Conservation (phyloP, 108 stramenopile genomes). For the Skeletonema grethae region DNA sequence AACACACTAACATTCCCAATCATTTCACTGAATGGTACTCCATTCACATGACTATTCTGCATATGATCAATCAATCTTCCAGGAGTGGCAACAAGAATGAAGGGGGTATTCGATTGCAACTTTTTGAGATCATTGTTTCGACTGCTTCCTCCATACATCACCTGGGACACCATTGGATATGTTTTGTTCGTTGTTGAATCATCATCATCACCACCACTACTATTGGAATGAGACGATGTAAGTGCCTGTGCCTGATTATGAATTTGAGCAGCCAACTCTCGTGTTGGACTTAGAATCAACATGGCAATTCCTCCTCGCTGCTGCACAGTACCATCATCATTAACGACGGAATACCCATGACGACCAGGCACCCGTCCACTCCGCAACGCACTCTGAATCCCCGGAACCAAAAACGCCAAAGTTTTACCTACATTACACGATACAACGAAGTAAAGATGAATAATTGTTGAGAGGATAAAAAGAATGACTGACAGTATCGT, state of each 20-base stretch:
- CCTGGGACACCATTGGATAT: conserved; percentile 45
- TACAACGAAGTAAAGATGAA: no score
- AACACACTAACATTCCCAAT: conserved; percentile 42
- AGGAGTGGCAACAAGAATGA: conserved; percentile 84
- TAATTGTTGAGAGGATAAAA: no score
- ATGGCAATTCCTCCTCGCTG: conserved; percentile 47
- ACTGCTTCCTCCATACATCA: conserved; percentile 69
- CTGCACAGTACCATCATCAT: not conserved
- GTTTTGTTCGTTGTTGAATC: not conserved
- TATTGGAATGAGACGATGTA: conserved; percentile 59
- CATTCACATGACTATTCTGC: conserved; percentile 53
- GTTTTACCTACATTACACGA: no score
- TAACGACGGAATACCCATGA: conserved; percentile 51
- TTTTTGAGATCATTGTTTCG: conserved; percentile 56
- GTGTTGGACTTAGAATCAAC: conserved; percentile 43
- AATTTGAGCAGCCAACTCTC: conserved; percentile 48
- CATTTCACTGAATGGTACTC: conserved; percentile 32
- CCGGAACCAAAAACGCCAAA: conserved; percentile 80
- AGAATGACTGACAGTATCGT: no score
- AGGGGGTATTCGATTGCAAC: conserved; percentile 31
- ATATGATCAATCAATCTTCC: conserved; percentile 86
- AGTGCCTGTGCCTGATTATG: conserved; percentile 52
- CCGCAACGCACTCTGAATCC: conserved; percentile 57
- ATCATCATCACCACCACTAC: conserved; percentile 33
- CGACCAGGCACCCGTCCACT: conserved; percentile 83